Evolutionary conservation across 78 protist species (phyloP).

Genomic region (Pirum gemmata): DNA sequence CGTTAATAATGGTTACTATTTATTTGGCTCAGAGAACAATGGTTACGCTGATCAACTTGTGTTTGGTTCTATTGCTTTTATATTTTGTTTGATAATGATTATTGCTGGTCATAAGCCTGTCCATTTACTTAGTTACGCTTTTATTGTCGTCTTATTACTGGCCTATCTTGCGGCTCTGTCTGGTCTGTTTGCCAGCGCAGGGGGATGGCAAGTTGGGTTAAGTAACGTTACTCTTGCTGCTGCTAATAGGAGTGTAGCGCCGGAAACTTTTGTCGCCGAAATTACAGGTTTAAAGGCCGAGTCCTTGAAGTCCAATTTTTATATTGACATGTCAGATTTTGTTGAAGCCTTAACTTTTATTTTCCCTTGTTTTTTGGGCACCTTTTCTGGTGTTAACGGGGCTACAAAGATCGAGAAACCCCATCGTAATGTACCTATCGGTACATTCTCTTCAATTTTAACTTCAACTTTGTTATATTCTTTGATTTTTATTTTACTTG

Average conservation of each 20-base stretch:
- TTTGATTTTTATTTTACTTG: background rate
- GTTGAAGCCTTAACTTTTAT: conserved; percentile 7
- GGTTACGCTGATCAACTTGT: conserved; percentile 4
- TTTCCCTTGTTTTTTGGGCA: conserved; percentile 60
- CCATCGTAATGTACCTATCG: conserved; percentile 5
- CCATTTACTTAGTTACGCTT: background rate
- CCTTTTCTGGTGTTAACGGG: conserved; percentile 67
- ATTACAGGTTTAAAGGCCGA: background rate
- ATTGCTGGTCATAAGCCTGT: conserved; percentile 13
- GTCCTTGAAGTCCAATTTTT: background rate
- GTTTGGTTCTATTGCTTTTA: background rate
- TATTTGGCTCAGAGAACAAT: background rate
- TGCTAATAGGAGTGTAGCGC: no score
- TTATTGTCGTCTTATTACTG: conserved; percentile 24
- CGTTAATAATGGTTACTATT: background rate
- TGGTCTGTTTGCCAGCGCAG: conserved; percentile 30
- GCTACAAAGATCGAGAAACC: conserved; percentile 53
- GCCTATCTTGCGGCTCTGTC: background rate
- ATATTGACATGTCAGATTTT: background rate
- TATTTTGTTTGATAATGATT: background rate
- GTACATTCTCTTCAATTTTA: conserved; percentile 29
- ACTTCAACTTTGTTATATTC: conserved; percentile 1
- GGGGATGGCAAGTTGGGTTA: background rate
- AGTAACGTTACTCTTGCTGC: background rate
- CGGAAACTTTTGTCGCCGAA: background rate